Evolutionary conservation across 2,329 filamentous ascomycete species (phyloP), one percentile per base, ranked within the genome.

Genomic region (Corinectria fuckeliana): DNA sequence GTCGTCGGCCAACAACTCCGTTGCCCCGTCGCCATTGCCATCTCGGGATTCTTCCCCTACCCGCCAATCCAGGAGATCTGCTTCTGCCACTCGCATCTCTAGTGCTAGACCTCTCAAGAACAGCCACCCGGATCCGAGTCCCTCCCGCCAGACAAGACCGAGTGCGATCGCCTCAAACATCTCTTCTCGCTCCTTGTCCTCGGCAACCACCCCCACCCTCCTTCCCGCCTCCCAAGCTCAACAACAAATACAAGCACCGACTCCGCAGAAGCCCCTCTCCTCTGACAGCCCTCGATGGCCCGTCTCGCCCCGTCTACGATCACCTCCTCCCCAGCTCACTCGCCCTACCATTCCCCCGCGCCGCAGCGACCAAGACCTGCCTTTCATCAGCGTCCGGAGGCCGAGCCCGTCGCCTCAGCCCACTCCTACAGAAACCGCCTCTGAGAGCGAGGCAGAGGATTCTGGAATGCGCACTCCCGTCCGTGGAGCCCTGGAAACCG

Each of bases 401-500:
- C 75, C 81, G 9, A 80, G 77, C 9, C 80, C 82, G 8, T 79
- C 81, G 26, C 75, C 80, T 32, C 79, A 80, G 57, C 76, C 77
- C 14, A 71, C 75, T 56, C 76, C 77, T n/a, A 71, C 75, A 52
- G 73, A 78, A 11, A 67, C 66, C 71, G 77, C 74, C 53, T 78
- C 80, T 10, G 84, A 86, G 61, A 82, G 76, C 65, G 85, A 87
- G 62, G 75, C 75, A 55, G 85, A 87, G 65, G 85, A 87, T 36
- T 67, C 69, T 42, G 86, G 86, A 49, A 79, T 85, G 77, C 80
- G 83, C 72, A 86, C 87, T 16, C 86, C 87, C 20, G 83, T 81
- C 30, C 81, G 83, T 51, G 87, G 88, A 48, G 86, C 86, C 47
- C 79, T 97, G 57, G 94, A 96, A 77, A 97, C 95, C 0, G 94